Base-by-base conservation (phyloP, 805 yeast genomes). In the Myxozyma nipponensis region DNA sequence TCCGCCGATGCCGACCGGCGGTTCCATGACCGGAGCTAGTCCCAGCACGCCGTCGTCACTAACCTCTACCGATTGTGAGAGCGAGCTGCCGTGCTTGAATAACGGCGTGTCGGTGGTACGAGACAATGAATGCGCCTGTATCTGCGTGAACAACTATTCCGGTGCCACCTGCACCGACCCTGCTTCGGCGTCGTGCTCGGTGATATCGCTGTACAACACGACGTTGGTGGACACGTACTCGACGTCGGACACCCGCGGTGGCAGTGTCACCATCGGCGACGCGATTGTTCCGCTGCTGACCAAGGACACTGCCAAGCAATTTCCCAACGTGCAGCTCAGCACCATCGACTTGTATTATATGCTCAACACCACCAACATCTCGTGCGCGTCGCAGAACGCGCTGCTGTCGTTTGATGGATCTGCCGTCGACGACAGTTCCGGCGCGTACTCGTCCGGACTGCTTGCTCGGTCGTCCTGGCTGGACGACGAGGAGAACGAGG, bases 301-400 rank as follows among this genome's bases (percentile, higher is more conserved):
- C 17, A n/a, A 21, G 13, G 18, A 22, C 13, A 43, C 44, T 3
- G 36, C 47, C 19, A 24, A 23, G 21, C 19, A n/a, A 6, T 47
- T 40, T 26, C 44, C 52, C 15, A 13, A 37, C 3, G 32, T 48
- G 5, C 3, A 7, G 13, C 39, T 52, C 7, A 32, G 42, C 36
- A 48, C 43, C n/a, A 22, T 28, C 13, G 23, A 15, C 2, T 21
- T 52, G 10, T 44, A 32, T 28, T 19, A 21, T 6, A 38, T 45
- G 3, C 47, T 52, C 23, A 36, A 41, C 25, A 25, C 28, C 9
- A 17, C 35, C 24, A 42, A 42, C 19, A 43, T 52, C 3, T 23
- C 46, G 13, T 52, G 56, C 39, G 25, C 41, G 7, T 44, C 52
- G 19, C 56, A 52, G 30, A 52, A 52, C 28, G 56, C 52, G n/a